A percentile compares a stretch with the other conserved stretches of the same genome.
phyloP scores from a whole-genome alignment of 164 flowering plant species.

The Kingdonia uniflora region DNA sequence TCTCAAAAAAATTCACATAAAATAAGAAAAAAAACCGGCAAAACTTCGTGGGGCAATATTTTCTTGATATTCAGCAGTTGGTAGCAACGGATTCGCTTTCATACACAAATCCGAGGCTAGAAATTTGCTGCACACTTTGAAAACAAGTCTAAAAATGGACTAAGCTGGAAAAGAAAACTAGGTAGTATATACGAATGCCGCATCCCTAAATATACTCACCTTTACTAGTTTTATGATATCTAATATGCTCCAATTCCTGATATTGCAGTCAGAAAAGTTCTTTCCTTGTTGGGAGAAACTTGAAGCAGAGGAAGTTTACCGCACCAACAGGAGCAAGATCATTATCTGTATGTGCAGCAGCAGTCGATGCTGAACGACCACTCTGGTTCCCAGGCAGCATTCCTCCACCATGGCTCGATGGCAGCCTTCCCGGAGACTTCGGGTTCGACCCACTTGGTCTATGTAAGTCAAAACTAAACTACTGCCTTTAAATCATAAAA shows the following conservation, averaged over 20 bases:
- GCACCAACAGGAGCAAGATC: constrained; percentile 23
- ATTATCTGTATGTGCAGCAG: constrained; percentile 37
- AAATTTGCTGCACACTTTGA: no score
- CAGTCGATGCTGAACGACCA: constrained; percentile 65
- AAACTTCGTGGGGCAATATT: no score
- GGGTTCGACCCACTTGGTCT: constrained; percentile 98
- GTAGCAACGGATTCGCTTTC: no score
- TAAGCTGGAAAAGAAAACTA: no score
- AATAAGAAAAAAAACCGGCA: no score
- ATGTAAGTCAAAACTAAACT: constrained; percentile 28
- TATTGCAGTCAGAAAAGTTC: constrained; percentile 14
- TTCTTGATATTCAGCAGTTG: no score
- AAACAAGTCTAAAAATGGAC: no score
- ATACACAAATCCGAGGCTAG: no score
- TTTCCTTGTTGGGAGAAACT: constrained; percentile 59
- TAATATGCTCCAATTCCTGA: no score
- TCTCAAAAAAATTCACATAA: neutral
- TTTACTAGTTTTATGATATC: no score
- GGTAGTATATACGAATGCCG: no score
- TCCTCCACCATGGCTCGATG: constrained; percentile 98
- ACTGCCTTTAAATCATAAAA: neutral
- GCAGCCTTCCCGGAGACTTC: constrained; percentile 98
- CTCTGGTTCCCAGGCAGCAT: constrained; percentile 98
- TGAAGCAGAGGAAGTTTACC: constrained; percentile 31
- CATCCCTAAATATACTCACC: no score